Conservation (phyloP, 2,329 filamentous ascomycete genomes). For the Mycosphaerelloides madeirae region DNA sequence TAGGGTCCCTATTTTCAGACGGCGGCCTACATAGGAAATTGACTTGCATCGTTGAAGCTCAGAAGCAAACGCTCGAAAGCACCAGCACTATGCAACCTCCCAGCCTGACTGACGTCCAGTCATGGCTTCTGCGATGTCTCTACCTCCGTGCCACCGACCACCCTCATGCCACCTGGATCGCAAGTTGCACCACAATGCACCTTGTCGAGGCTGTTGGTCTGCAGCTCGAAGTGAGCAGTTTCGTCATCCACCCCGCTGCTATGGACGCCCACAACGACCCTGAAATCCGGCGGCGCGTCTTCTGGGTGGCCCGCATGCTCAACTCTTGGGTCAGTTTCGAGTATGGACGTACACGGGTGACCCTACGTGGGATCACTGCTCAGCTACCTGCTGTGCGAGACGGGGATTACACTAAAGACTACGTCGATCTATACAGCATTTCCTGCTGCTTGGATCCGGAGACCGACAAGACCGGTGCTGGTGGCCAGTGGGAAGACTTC, state of each 20-base stretch:
- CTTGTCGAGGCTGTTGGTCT: constrained; percentile 52
- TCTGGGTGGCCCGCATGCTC: constrained; percentile 51
- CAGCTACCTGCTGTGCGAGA: constrained; percentile 37
- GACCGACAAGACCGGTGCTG: constrained; percentile 20
- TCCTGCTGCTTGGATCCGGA: constrained; percentile 53
- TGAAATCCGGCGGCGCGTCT: constrained; percentile 32
- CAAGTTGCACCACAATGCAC: constrained; percentile 55
- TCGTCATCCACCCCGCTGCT: constrained; percentile 23
- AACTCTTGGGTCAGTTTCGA: constrained; percentile 59
- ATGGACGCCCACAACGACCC: constrained; percentile 21
- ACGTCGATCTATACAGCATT: constrained; percentile 51
- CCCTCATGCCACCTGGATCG: constrained; percentile 54
- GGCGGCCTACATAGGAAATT: constrained; percentile 11
- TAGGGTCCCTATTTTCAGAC: constrained; percentile 48
- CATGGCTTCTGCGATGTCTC: constrained; percentile 51
- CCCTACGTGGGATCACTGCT: constrained; percentile 44
- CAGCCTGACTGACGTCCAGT: constrained; percentile 40
- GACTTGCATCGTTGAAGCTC: constrained; percentile 32
- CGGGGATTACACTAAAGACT: constrained; percentile 44
- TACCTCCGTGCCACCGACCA: constrained; percentile 52
- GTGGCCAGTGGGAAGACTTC: constrained; percentile 31
- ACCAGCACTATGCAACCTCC: constrained; percentile 35
- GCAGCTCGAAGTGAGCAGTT: constrained; percentile 37
- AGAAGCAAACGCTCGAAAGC: constrained; percentile 43
- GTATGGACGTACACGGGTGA: constrained; percentile 51